Evolutionary conservation across 139 green algal species (phyloP).

Genomic region (Haematococcus lacustris): DNA sequence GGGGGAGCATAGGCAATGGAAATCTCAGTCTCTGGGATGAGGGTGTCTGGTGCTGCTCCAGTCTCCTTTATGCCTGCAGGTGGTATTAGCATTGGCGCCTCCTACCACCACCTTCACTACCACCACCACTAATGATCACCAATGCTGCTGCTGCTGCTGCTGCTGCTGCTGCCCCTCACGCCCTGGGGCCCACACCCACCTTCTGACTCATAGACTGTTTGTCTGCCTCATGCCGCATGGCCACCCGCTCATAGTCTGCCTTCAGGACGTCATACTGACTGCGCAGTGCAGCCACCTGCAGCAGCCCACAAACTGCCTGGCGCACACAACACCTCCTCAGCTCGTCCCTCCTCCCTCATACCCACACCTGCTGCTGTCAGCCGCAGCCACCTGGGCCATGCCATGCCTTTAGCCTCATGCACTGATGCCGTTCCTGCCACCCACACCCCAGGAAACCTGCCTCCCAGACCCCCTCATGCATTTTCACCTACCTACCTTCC

Average conservation of each 20-base stretch:
- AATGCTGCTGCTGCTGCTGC: background rate
- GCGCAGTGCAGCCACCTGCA: constrained; percentile 2
- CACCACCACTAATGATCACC: background rate
- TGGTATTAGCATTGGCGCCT: background rate
- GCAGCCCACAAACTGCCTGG: too few relatives aligned
- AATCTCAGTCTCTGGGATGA: too few relatives aligned
- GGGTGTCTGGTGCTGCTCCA: too few relatives aligned
- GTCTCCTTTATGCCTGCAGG: too few relatives aligned
- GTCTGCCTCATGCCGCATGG: background rate
- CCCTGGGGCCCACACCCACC: too few relatives aligned
- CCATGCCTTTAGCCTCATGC: too few relatives aligned
- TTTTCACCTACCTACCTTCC: background rate
- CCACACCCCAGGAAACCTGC: background rate
- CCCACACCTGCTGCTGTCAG: too few relatives aligned
- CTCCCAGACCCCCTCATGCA: background rate
- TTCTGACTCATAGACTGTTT: background rate
- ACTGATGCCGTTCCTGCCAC: too few relatives aligned
- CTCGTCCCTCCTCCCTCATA: too few relatives aligned
- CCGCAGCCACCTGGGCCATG: background rate
- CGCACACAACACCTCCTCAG: background rate
- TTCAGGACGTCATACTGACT: background rate
- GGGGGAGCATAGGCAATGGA: too few relatives aligned
- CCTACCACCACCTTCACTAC: background rate
- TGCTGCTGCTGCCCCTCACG: too few relatives aligned
- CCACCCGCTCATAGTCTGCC: background rate